phyloP scores from a whole-genome alignment of 2,329 filamentous ascomycete genomes.

The Talaromyces atroroseus region DNA sequence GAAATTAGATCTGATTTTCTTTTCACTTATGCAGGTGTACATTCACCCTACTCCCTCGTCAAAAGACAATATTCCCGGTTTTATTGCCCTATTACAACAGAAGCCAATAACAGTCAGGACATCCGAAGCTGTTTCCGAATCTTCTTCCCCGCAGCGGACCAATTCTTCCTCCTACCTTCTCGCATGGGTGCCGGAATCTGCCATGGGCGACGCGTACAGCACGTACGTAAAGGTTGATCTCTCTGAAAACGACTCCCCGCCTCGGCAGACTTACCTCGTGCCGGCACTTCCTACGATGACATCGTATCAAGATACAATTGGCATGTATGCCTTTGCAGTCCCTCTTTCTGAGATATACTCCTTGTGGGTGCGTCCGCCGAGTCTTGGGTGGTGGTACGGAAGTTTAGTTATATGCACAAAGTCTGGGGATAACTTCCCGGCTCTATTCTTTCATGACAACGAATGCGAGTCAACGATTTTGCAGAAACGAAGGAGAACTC shows the following conservation, averaged over 20 bases:
- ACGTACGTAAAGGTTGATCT: conserved; percentile 96
- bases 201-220: conserved; percentile 76
- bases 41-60: conserved; percentile 88
- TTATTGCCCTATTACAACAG: conserved; percentile 88
- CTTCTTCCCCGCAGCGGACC: conserved; percentile 38
- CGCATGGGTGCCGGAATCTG: conserved; percentile 87
- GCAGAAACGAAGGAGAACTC: conserved; percentile 80
- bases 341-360: conserved; percentile 88
- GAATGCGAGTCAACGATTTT: conserved; percentile 94
- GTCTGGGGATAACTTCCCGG: conserved; percentile 87
- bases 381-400: conserved; percentile 97
- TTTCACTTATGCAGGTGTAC: conserved; percentile 60
- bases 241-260: conserved; percentile 71
- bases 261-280: conserved; percentile 82
- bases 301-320: conserved; percentile 62
- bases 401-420: conserved; percentile 89
- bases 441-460: conserved; percentile 94
- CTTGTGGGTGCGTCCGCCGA: conserved; percentile 82
- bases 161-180: conserved; percentile 70
- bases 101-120: conserved; percentile 49
- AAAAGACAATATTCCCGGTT: conserved; percentile 93
- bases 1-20: background rate
- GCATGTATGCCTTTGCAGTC: conserved; percentile 85
- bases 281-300: conserved; percentile 85
- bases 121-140: conserved; percentile 36